A percentile compares a stretch with the other conserved stretches of the same genome.
phyloP scores from a whole-genome alignment of 1,284 basidiomycete genomes.

The Exsudoporus floridanus region DNA sequence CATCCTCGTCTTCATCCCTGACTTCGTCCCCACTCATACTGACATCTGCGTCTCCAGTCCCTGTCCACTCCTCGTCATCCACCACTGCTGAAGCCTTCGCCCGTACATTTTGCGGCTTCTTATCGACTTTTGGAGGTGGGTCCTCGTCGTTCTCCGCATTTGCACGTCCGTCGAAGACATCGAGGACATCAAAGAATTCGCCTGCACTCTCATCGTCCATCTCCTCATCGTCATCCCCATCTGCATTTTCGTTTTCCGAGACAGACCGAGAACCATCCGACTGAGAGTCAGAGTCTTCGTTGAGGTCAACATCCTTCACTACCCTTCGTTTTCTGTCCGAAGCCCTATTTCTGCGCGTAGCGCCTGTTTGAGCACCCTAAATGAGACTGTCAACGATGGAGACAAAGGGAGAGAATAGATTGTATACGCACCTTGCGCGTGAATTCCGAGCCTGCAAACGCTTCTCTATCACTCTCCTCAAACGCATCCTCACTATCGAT shows the following conservation, averaged over 20 bases:
- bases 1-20: conserved; percentile 30
- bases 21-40: conserved; percentile 20
- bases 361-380: conserved; percentile 9
- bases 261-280: conserved; percentile 31
- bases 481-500: conserved; percentile 79
- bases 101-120: not conserved
- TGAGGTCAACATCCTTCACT: conserved; percentile 48
- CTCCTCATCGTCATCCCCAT: conserved; percentile 43
- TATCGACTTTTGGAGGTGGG: not conserved
- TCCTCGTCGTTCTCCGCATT: conserved; percentile 30
- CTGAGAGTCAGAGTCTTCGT: conserved; percentile 53
- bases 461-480: conserved; percentile 80
- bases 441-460: conserved; percentile 68
- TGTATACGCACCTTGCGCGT: conserved; percentile 44
- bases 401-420: not conserved
- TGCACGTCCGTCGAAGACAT: conserved; percentile 64
- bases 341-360: conserved; percentile 10
- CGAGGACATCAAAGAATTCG: conserved; percentile 66
- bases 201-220: conserved; percentile 55
- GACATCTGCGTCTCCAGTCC: conserved; percentile 8
- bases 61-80: conserved; percentile 11
- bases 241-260: conserved; percentile 37
- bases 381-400: conserved; percentile 3
- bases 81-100: not conserved
- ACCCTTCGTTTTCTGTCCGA: conserved; percentile 14